These are phyloP conservation scores for Raphanus hybrid DNA, from an alignment of 441 rosid genomes.

Conservation along the genomic window DNA sequence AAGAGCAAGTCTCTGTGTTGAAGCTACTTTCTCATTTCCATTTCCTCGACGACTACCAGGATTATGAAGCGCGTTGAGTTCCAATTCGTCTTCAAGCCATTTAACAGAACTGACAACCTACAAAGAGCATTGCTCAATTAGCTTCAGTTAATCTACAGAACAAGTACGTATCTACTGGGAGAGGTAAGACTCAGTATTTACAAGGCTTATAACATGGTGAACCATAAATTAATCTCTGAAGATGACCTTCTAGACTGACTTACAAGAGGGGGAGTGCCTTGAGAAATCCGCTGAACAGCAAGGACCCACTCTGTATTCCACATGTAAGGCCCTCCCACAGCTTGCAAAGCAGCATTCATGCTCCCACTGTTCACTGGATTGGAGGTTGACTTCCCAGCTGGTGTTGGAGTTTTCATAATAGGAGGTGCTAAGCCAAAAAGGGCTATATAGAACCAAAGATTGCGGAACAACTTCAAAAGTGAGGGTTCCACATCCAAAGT, in stretches of 20 bases:
- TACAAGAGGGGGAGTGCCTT: slow-evolving; percentile 99
- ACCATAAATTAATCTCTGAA: slow-evolving; percentile 27
- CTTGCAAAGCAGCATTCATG: slow-evolving; percentile 82
- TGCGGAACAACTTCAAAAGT: slow-evolving; percentile 93
- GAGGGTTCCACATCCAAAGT: slow-evolving; percentile 87
- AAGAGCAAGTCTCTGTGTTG: slow-evolving; percentile 87
- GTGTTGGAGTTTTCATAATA: slow-evolving; percentile 60
- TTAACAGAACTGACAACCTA: slow-evolving; percentile 98
- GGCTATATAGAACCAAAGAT: slow-evolving; percentile 97
- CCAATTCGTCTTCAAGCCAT: slow-evolving; percentile 99
- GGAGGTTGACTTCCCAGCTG: slow-evolving; percentile 68
- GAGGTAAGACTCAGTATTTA: slow-evolving; percentile 8
- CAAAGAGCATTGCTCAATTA: slow-evolving; percentile 35
- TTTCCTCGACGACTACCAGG: slow-evolving; percentile 91
- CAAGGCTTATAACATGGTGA: slow-evolving; percentile 3
- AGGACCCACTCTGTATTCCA: slow-evolving; percentile 84
- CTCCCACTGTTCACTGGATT: slow-evolving; percentile 81
- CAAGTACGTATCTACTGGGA: neutral
- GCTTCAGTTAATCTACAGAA: neutral
- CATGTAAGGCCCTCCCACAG: slow-evolving; percentile 97
- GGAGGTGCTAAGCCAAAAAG: slow-evolving; percentile 99
- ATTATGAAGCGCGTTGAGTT: slow-evolving; percentile 94
- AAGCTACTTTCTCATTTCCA: slow-evolving; percentile 96
- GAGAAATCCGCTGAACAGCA: slow-evolving; percentile 93
- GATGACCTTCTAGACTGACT: slow-evolving; percentile 50